A percentile compares a stretch with the other conserved stretches of the same genome.
phyloP scores from a whole-genome alignment of 2,329 filamentous ascomycete species.

The Pseudocercospora crystallina region DNA sequence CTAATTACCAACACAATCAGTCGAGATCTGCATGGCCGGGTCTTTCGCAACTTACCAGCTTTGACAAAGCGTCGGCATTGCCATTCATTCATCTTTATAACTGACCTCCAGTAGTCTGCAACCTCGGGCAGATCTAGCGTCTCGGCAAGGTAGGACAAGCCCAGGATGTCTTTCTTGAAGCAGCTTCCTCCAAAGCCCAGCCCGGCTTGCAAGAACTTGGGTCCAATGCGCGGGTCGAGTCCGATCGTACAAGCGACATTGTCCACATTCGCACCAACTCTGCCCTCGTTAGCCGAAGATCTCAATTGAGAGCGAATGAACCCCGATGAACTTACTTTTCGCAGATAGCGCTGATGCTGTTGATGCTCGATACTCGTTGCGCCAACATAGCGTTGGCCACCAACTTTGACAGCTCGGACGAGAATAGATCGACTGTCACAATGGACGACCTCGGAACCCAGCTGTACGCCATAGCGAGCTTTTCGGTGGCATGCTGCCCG shows the following conservation, averaged over 20 bases:
- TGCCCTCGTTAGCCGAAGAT: too few relatives aligned
- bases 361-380: conserved; percentile 77
- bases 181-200: conserved; percentile 77
- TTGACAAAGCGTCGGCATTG: conserved; percentile 67
- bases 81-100: conserved; percentile 73
- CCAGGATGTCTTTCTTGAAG: conserved; percentile 77
- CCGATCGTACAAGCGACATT: conserved; percentile 68
- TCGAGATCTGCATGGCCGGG: too few relatives aligned
- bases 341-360: conserved; percentile 75
- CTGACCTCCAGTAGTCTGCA: conserved; percentile 70
- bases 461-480: conserved; percentile 65
- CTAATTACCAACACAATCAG: too few relatives aligned
- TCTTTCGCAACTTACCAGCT: too few relatives aligned
- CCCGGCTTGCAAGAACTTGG: conserved; percentile 69
- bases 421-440: conserved; percentile 70
- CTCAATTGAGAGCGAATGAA: too few relatives aligned
- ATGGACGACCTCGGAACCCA: conserved; percentile 70
- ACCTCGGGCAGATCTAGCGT: conserved; percentile 68
- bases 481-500: conserved; percentile 61
- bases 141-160: conserved; percentile 71
- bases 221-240: conserved; percentile 66
- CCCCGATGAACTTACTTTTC: too few relatives aligned
- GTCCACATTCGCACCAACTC: conserved; percentile 69
- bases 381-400: conserved; percentile 77
- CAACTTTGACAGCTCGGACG: conserved; percentile 74